Evolutionary conservation across 2,329 filamentous ascomycete species (phyloP), one percentile per base, ranked within the genome.

Genomic region (Botrytis medusae): DNA sequence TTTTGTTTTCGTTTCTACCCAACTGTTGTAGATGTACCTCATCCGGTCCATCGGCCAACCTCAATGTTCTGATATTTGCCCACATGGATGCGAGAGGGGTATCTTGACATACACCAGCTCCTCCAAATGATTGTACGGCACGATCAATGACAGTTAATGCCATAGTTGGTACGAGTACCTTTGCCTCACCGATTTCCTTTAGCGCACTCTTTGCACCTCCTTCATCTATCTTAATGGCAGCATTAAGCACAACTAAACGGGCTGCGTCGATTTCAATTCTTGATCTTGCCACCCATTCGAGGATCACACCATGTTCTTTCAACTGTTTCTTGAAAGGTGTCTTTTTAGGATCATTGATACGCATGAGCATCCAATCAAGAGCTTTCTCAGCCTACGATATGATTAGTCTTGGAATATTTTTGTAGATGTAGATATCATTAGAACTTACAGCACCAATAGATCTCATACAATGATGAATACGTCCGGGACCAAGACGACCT

Each of bases 381-480:
- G 95, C 96, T 77, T 91, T 90, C 84, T 99, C 96, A 29, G 96
- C 91, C 86, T 90, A 51, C 12, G 7, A 42, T n/a, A 51, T n/a
- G 59, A 60, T 80, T 72, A 80, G 75, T 51, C 44, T 74, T 42
- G 10, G 9, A 40, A 40, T 48, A 12, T 44, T 72, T 40, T 20
- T 34, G 9, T 7, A 25, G 22, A 57, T 57, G 25, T 34, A 70
- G 46, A 48, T 25, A 67, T 54, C n/a, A 29, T 18, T 29, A 18
- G 25, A 46, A 84, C 87, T 82, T 84, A 90, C 90, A 70, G 94
- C 92, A 71, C 96, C 96, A 81, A 99, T 96, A 74, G 90, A 91
- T 77, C 96, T 91, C 96, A 99, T 99, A 74, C 94, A 94, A 85
- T 99, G 96, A 85, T 99, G 96, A 81, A 99, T 98, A 74, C 96